Conservation (phyloP, 331 rosid genomes). For the Acacia pycnantha region DNA sequence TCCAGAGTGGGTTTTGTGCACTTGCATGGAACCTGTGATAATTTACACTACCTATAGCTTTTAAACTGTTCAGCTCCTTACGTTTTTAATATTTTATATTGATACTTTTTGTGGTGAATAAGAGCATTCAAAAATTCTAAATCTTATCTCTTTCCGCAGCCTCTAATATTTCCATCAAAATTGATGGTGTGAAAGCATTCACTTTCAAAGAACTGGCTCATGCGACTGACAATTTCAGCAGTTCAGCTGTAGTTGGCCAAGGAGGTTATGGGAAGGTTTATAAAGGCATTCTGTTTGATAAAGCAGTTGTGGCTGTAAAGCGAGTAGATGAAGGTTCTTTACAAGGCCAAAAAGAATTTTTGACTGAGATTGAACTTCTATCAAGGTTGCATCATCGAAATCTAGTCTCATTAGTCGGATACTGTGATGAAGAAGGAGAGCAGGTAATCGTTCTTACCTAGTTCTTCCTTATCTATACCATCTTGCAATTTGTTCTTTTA, state of each 20-base stretch:
- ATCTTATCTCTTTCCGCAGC: conserved; percentile 46
- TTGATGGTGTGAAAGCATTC: conserved; percentile 76
- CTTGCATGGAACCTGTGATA: background rate
- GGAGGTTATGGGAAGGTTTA: conserved; percentile 97
- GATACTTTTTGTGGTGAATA: background rate
- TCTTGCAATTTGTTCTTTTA: conserved; percentile 5
- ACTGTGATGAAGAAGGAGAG: conserved; percentile 76
- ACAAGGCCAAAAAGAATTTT: conserved; percentile 83
- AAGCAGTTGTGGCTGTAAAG: conserved; percentile 65
- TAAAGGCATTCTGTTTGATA: conserved; percentile 61
- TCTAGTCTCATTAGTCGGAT: conserved; percentile 75
- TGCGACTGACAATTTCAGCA: conserved; percentile 63
- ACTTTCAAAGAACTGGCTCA: conserved; percentile 64
- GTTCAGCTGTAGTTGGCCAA: conserved; percentile 64
- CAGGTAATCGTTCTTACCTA: conserved; percentile 52
- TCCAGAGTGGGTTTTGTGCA: background rate
- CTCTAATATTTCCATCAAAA: conserved; percentile 46
- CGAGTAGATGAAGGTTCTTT: conserved; percentile 79
- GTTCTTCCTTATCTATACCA: background rate
- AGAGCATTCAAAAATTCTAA: conserved; percentile 13
- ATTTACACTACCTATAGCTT: background rate
- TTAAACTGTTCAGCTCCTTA: background rate
- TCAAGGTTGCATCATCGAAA: conserved; percentile 89
- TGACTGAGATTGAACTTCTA: conserved; percentile 85
- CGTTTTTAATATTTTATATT: background rate